phyloP scores from a whole-genome alignment of 2,329 filamentous ascomycete species.

The Colletotrichum shisoi region DNA sequence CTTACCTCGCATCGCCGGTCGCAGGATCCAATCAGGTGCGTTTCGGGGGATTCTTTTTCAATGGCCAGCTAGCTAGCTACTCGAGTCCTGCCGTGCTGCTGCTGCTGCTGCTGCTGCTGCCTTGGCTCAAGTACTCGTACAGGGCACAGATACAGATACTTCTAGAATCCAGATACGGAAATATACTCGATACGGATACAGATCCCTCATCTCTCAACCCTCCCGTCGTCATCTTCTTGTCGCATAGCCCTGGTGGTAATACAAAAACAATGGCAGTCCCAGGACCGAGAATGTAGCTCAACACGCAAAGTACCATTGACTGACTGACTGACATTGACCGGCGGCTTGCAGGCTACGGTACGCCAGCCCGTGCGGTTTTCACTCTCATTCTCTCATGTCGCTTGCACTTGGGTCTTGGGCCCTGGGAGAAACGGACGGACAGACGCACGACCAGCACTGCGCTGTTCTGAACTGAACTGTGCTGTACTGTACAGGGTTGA shows the following conservation, averaged over 20 bases:
- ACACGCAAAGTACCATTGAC: not conserved
- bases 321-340: conserved; percentile 1
- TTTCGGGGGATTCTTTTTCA: not conserved
- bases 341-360: not conserved
- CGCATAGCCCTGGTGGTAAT: no score
- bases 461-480: no score
- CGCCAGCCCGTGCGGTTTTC: not conserved
- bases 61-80: no score
- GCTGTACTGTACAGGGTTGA: no score
- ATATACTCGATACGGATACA: no score
- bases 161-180: no score
- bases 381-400: not conserved
- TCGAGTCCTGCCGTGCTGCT: no score
- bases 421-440: not conserved
- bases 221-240: no score
- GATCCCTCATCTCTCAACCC: no score
- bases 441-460: not conserved
- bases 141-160: no score
- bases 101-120: no score
- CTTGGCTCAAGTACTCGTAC: no score
- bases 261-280: not conserved
- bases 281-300: not conserved
- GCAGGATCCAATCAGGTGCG: conserved; percentile 2
- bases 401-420: not conserved
- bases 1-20: not conserved